Conservation (phyloP, 352 stramenopile species). For the Globisporangium okanoganense region DNA sequence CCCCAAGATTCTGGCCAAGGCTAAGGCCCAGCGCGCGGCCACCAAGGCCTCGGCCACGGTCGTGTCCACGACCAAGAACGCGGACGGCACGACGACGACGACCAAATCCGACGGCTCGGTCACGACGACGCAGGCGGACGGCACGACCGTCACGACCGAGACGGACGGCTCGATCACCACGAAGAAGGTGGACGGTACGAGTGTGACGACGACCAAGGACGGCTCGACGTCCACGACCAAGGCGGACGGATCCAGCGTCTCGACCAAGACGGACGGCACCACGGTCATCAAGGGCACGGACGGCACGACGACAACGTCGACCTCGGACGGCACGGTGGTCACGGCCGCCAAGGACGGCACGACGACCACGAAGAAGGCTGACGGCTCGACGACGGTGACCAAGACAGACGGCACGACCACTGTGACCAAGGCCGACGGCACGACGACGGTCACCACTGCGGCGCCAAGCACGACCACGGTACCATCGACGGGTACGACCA, state of each 20-base stretch:
- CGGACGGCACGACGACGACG: constrained; percentile 18
- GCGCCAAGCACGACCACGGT: background rate
- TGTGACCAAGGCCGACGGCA: constrained; percentile 8
- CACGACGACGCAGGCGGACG: constrained; percentile 11
- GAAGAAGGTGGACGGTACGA: constrained; percentile 7
- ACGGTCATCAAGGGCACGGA: background rate
- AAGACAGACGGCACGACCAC: constrained; percentile 4
- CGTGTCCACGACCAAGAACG: constrained; percentile 16
- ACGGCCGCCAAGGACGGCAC: background rate
- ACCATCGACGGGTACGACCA: constrained; percentile 1
- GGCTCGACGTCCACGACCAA: constrained; percentile 1
- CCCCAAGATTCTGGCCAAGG: constrained; percentile 46
- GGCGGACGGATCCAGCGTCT: constrained; percentile 7
- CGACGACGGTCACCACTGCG: constrained; percentile 1
- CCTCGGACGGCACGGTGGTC: constrained; percentile 10
- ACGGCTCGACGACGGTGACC: constrained; percentile 7
- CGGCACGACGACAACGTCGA: background rate
- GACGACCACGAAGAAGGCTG: constrained; percentile 9
- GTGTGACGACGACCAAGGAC: constrained; percentile 5
- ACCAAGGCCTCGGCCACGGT: constrained; percentile 7
- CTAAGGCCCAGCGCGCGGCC: constrained; percentile 10
- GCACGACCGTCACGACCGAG: constrained; percentile 9
- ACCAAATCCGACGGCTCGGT: constrained; percentile 14
- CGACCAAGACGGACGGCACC: constrained; percentile 9
- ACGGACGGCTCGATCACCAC: constrained; percentile 12